Percentiles rank a stretch among this genome's conserved stretches.
Conservation (phyloP, 1,139 yeast species). For the Suhomyces wounanorum region DNA sequence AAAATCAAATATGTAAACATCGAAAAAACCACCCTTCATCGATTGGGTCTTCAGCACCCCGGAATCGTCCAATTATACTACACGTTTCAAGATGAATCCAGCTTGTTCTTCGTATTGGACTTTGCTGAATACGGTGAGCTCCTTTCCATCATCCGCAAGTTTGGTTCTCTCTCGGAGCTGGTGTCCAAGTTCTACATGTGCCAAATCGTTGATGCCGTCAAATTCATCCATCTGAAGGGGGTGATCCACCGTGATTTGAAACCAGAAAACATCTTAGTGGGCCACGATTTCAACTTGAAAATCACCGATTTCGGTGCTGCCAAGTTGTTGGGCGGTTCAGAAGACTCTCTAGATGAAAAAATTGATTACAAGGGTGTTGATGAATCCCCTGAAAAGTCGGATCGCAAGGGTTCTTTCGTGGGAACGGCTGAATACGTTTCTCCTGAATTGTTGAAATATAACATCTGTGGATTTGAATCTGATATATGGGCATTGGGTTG, state of each 20-base stretch:
- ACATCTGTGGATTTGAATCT: slow-evolving; percentile 80
- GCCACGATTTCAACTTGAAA: slow-evolving; percentile 76
- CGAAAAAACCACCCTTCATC: slow-evolving; percentile 72
- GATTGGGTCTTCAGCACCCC: slow-evolving; percentile 64
- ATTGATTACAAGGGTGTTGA: slow-evolving; percentile 39
- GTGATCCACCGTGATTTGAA: slow-evolving; percentile 92
- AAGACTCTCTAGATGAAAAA: slow-evolving; percentile 33
- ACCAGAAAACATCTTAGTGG: slow-evolving; percentile 89
- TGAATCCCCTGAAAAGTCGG: slow-evolving; percentile 13
- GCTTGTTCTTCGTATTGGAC: slow-evolving; percentile 72
- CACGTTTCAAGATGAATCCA: slow-evolving; percentile 76
- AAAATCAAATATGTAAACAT: slow-evolving; percentile 79
- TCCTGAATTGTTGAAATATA: slow-evolving; percentile 86
- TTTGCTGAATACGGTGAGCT: slow-evolving; percentile 83
- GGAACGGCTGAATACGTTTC: slow-evolving; percentile 74
- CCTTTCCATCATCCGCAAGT: slow-evolving; percentile 58
- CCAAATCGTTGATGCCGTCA: slow-evolving; percentile 85
- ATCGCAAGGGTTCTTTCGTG: slow-evolving; percentile 74
- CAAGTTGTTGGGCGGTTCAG: slow-evolving; percentile 58
- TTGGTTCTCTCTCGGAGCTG: slow-evolving; percentile 57
- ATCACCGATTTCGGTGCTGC: slow-evolving; percentile 99
- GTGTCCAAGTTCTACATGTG: slow-evolving; percentile 55
- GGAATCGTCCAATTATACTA: slow-evolving; percentile 73
- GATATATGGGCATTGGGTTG: slow-evolving; percentile 99
- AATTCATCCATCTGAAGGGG: slow-evolving; percentile 80